Evolutionary conservation across 352 stramenopile genomes (phyloP), one percentile per base, ranked within the genome.

Genomic region (Globisporangium sylvaticum): DNA sequence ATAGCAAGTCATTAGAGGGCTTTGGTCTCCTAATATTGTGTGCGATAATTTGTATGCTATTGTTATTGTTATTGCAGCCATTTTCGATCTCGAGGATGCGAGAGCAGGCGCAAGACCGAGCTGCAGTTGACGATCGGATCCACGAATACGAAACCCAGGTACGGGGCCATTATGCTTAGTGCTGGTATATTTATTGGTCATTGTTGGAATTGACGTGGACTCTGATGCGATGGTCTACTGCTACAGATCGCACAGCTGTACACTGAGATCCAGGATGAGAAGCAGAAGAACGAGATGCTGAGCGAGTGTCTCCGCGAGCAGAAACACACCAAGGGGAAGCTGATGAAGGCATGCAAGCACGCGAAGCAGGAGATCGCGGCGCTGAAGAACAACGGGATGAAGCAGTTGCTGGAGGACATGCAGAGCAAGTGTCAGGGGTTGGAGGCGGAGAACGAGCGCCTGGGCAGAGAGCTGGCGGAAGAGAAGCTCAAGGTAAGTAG

Each of bases 71-170:
- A 57, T 39, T 42, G 18, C 15, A 85, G 79, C 62, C 69, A 32
- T 66, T 84, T 14, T 81, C 76, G 18, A 75, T 80, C 39, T 84
- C 78, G 15, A 60, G 72, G 46, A 78, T 76, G 32, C 80, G 72
- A 31, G 67, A 71, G 48, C 70, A 74, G 62, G 76, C 72, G 8
- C 63, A 75, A 5, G 55, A 71, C 9, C 71, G 52, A 37, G 61
- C 57, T 55, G 63, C 76, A 46, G 20, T 60, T 0, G 84, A 93
- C 62, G 73, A 81, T 34, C 80, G 74, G 3, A 73, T 90, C 18
- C 77, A 90, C 53, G 85, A 91, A 29, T 93, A 93, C 39, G 85
- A 93, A 53, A 76, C 75, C 5, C 84, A 93, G 79, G 83, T 83
- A 60, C 9, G 27, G 1, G 3, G 18, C n/a, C n/a, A n/a, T n/a